A percentile compares a stretch with the other conserved stretches of the same genome.
These are phyloP conservation scores for Dendrobium nobile DNA, from an alignment of 106 monocot species.

Conservation along the genomic window DNA sequence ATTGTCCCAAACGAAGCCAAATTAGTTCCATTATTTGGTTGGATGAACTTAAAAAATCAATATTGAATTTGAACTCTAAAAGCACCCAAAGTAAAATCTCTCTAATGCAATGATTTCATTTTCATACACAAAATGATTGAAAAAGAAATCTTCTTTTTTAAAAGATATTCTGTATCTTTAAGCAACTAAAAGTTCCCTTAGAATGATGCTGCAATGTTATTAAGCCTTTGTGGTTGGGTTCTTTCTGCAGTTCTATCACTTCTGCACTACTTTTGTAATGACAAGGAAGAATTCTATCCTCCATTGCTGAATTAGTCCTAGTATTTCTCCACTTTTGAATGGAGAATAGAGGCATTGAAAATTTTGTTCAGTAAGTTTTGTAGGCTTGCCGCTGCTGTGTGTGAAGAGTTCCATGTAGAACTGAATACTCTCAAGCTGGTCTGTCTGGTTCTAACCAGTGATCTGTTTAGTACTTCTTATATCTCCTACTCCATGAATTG, in stretches of 20 bases:
- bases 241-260: background rate
- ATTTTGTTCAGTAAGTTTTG: background rate
- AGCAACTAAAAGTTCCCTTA: background rate
- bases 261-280: background rate
- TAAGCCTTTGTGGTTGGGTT: background rate
- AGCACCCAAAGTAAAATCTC: too few species aligned
- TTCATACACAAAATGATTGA: too few species aligned
- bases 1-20: too few species aligned
- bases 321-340: background rate
- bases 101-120: too few species aligned
- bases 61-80: too few species aligned
- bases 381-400: background rate
- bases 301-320: background rate
- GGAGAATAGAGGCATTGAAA: background rate
- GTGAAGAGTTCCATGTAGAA: too few species aligned
- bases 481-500: too few species aligned
- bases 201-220: constrained; percentile 3
- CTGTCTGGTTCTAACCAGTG: background rate
- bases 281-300: background rate
- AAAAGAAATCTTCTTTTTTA: too few species aligned
- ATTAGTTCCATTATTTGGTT: background rate
- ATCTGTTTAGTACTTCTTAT: background rate
- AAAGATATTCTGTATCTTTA: background rate
- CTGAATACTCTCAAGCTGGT: background rate
- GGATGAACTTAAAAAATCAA: too few species aligned